Base-by-base conservation (phyloP, 306 rosid genomes). In the Quercus alba region DNA sequence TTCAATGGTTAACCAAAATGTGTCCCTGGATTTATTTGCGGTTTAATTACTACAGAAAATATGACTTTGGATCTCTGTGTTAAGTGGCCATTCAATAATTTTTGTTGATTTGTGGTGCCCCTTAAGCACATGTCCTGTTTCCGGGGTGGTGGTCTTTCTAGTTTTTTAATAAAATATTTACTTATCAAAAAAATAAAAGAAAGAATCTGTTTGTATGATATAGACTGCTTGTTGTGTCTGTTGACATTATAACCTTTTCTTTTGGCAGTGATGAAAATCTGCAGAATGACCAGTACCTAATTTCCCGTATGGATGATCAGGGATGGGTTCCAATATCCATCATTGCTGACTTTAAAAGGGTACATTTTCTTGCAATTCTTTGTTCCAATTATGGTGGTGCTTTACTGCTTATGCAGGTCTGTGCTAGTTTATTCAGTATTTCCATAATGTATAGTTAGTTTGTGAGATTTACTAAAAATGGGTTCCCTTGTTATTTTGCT, bases 251-350 rank as follows among this genome's bases (percentile, higher is more conserved):
- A 78, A 80, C 90, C 78, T 87, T 77, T 81, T 78, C 49, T 83
- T 78, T 79, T 88, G 84, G 87, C 97, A 95, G 99, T 81, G 97
- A 95, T 87, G 99, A 89, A 86, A 95, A 95, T 88, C 89, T 95
- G 87, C 88, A 89, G 89, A 81, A 38, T 75, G 99, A 95, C 52
- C 88, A 49, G 73, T 93, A 85, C 85, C 86, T 95, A 73, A 88
- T 90, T 75, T 88, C 92, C 78, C 75, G 93, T 89, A 95, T 95
- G 99, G 97, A 95, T 85, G 91, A 86, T 78, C 92, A 93, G 86
- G 99, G 99, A 82, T 91, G 98, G 97, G 97, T 93, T 79, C 87
- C 92, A 58, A 86, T 95, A 81, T 82, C 89, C 54, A 79, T 56
- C 31, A 83, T 95, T 77, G 97, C 98, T 5, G 94, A 70, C 81